Evolutionary conservation across 768 basidiomycete species (phyloP).

Genomic region (Termitomyces sp.): DNA sequence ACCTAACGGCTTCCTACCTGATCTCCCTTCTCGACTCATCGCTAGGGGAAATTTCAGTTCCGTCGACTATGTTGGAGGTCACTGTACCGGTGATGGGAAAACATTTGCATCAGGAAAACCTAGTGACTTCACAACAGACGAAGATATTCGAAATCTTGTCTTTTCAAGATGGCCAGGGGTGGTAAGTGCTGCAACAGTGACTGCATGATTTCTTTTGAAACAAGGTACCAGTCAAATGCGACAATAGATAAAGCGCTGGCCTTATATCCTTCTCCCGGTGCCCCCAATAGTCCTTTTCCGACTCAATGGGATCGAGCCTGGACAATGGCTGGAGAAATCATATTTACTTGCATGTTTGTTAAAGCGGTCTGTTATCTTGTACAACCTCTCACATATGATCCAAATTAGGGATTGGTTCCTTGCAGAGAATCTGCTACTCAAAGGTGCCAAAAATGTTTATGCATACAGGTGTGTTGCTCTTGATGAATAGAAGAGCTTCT

Average conservation of each 20-base stretch:
- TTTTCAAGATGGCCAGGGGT: conserved; percentile 31
- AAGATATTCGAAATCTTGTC: conserved; percentile 27
- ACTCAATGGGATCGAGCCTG: conserved; percentile 35
- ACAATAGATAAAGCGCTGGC: conserved; percentile 6
- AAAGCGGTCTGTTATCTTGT: background rate
- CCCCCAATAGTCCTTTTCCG: conserved; percentile 25
- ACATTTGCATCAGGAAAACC: conserved; percentile 34
- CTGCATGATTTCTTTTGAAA: background rate
- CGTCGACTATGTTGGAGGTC: conserved; percentile 33
- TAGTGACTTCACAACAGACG: conserved; percentile 31
- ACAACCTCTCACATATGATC: background rate
- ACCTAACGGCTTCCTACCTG: conserved; percentile 23
- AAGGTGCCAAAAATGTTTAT: conserved; percentile 27
- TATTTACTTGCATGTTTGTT: conserved; percentile 39
- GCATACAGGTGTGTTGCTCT: conserved; percentile 23
- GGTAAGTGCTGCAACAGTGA: conserved; percentile 25
- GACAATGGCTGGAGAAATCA: conserved; percentile 34
- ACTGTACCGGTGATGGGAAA: conserved; percentile 37
- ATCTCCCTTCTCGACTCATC: conserved; percentile 31
- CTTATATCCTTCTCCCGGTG: conserved; percentile 31
- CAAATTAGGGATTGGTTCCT: conserved; percentile 31
- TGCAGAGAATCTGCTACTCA: conserved; percentile 23
- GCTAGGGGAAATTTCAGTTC: conserved; percentile 22
- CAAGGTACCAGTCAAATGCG: background rate
- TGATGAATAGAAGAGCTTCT: background rate